These are phyloP conservation scores for Kodamaea nitidulidarum DNA, from an alignment of 805 yeast species.

Conservation along the genomic window DNA sequence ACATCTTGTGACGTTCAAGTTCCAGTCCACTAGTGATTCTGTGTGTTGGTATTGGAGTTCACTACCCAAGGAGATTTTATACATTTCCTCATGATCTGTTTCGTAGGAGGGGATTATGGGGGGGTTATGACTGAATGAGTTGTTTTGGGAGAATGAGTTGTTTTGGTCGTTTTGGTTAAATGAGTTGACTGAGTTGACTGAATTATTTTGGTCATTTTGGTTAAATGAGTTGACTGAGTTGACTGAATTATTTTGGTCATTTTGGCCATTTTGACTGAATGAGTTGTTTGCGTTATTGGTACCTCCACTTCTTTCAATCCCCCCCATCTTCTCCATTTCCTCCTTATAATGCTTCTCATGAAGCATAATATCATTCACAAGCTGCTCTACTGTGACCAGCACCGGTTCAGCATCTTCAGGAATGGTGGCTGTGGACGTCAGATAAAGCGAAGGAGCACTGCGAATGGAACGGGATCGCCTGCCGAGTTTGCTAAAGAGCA, in stretches of 20 bases:
- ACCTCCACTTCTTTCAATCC: no score
- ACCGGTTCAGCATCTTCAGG: conserved; percentile 43
- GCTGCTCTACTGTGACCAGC: conserved; percentile 40
- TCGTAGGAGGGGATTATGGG: no score
- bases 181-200: no score
- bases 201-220: no score
- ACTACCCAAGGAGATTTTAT: conserved; percentile 39
- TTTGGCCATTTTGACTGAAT: no score
- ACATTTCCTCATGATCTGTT: conserved; percentile 29
- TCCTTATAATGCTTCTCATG: conserved; percentile 30
- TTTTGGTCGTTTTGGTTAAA: no score
- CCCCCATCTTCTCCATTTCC: conserved; percentile 10
- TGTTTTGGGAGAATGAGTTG: no score
- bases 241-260: no score
- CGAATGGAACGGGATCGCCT: conserved; percentile 31
- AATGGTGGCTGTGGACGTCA: conserved; percentile 40
- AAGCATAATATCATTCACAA: conserved; percentile 38
- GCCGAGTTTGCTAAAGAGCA: conserved; percentile 28
- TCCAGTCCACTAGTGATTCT: conserved; percentile 49
- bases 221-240: no score
- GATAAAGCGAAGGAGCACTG: conserved; percentile 41
- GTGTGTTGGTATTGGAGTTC: conserved; percentile 35
- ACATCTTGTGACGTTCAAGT: conserved; percentile 47
- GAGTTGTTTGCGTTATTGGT: no score
- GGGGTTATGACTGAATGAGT: conserved; percentile 1